Evolutionary conservation across 371 early-diverging fungal genomes (phyloP).

Genomic region (Lichtheimia hyalospora): DNA sequence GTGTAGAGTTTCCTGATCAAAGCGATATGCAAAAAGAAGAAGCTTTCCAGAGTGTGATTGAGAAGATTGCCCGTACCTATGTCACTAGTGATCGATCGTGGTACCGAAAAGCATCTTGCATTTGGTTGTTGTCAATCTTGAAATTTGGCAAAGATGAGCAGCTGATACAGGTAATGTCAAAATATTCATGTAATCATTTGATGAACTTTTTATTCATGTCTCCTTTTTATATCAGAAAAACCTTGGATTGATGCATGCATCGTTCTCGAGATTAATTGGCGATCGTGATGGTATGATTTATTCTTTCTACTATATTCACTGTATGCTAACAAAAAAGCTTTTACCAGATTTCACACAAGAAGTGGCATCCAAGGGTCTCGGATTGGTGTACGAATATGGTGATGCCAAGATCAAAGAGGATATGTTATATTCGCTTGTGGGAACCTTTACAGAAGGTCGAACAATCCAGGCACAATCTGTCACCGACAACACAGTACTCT

Average conservation of each 20-base stretch:
- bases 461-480: constrained; percentile 67
- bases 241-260: constrained; percentile 60
- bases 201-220: not conserved
- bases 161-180: constrained; percentile 46
- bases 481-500: constrained; percentile 76
- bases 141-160: constrained; percentile 68
- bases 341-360: constrained; percentile 72
- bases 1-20: constrained; percentile 32
- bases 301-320: not conserved
- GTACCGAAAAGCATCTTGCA: constrained; percentile 77
- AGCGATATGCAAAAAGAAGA: constrained; percentile 11
- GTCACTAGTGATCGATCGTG: constrained; percentile 56
- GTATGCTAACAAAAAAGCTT: not conserved
- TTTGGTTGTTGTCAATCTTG: constrained; percentile 84
- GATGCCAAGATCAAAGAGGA: constrained; percentile 69
- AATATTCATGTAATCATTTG: not conserved
- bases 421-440: constrained; percentile 61
- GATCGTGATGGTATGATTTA: constrained; percentile 74
- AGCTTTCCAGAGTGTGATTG: constrained; percentile 39
- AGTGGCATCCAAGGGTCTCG: constrained; percentile 86
- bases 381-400: constrained; percentile 85
- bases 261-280: constrained; percentile 73
- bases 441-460: constrained; percentile 61
- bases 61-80: constrained; percentile 53
- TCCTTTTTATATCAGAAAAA: constrained; percentile 25